phyloP scores from a whole-genome alignment of 2,329 filamentous ascomycete species.

The Sarocladium brachiariae region DNA sequence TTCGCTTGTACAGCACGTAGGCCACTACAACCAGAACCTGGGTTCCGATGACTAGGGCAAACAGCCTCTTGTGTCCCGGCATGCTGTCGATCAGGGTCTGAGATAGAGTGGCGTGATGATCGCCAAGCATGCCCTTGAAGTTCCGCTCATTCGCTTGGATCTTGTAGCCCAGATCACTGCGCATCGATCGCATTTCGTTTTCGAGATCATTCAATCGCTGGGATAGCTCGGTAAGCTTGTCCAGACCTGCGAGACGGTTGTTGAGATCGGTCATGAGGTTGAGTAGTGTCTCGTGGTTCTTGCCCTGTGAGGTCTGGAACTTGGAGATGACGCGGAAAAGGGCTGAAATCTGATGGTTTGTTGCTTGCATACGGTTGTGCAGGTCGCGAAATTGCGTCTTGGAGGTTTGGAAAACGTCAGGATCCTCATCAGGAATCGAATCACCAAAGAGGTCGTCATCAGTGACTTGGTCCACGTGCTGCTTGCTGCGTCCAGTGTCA shows the following conservation, averaged over 20 bases:
- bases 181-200: constrained; percentile 51
- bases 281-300: constrained; percentile 49
- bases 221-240: constrained; percentile 36
- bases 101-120: constrained; percentile 43
- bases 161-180: constrained; percentile 45
- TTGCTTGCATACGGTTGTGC: constrained; percentile 71
- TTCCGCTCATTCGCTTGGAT: constrained; percentile 43
- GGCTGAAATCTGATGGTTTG: constrained; percentile 61
- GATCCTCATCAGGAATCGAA: constrained; percentile 38
- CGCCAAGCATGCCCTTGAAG: constrained; percentile 44
- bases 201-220: constrained; percentile 46
- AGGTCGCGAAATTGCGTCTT: constrained; percentile 72
- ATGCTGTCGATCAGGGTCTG: constrained; percentile 40
- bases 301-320: constrained; percentile 44
- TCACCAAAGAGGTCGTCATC: constrained; percentile 27
- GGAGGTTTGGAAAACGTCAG: constrained; percentile 42
- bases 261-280: constrained; percentile 40
- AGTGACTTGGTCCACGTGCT: constrained; percentile 19
- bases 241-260: constrained; percentile 37
- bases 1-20: constrained; percentile 75
- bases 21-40: constrained; percentile 63
- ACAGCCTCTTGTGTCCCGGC: constrained; percentile 45
- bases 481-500: constrained; percentile 21
- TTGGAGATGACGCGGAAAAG: constrained; percentile 52
- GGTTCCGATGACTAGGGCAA: constrained; percentile 66